Evolutionary conservation across 495 filamentous ascomycete species (phyloP).

Genomic region (Chaetomium cochliodes): DNA sequence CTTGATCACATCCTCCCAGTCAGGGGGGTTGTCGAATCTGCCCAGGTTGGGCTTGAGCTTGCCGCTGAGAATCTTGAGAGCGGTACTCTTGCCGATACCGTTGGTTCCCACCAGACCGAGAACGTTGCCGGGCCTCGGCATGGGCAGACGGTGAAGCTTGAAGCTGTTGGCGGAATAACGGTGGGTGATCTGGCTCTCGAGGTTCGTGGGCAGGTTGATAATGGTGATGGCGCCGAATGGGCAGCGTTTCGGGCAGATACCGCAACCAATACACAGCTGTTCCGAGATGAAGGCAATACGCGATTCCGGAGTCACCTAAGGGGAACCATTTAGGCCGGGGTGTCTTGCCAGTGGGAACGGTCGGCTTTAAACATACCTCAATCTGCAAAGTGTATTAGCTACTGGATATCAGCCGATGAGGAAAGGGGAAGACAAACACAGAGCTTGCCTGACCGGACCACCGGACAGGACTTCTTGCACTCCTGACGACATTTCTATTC

Average conservation of each 20-base stretch:
- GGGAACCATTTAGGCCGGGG: slow-evolving; percentile 19
- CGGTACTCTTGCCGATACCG: slow-evolving; percentile 99
- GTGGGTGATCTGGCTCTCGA: slow-evolving; percentile 96
- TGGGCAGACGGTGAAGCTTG: slow-evolving; percentile 95
- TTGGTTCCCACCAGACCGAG: slow-evolving; percentile 96
- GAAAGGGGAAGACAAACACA: slow-evolving; percentile 45
- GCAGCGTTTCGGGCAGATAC: slow-evolving; percentile 99
- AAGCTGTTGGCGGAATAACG: slow-evolving; percentile 99
- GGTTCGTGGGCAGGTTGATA: slow-evolving; percentile 98
- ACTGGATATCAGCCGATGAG: background rate
- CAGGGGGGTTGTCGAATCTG: slow-evolving; percentile 90
- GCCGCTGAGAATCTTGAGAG: slow-evolving; percentile 94
- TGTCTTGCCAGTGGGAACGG: background rate
- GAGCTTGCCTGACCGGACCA: slow-evolving; percentile 94
- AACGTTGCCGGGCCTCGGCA: slow-evolving; percentile 94
- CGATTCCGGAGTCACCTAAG: slow-evolving; percentile 83
- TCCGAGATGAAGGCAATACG: slow-evolving; percentile 99
- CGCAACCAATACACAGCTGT: slow-evolving; percentile 73
- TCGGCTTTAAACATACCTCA: slow-evolving; percentile 15
- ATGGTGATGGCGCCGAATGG: slow-evolving; percentile 99
- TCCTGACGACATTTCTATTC: slow-evolving; percentile 67
- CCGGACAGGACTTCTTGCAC: slow-evolving; percentile 98
- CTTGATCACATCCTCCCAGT: slow-evolving; percentile 98
- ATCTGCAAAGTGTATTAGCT: slow-evolving; percentile 20
- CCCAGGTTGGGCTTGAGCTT: slow-evolving; percentile 98